Evolutionary conservation across 805 yeast species (phyloP).

Genomic region (Lipomyces oligophaga): DNA sequence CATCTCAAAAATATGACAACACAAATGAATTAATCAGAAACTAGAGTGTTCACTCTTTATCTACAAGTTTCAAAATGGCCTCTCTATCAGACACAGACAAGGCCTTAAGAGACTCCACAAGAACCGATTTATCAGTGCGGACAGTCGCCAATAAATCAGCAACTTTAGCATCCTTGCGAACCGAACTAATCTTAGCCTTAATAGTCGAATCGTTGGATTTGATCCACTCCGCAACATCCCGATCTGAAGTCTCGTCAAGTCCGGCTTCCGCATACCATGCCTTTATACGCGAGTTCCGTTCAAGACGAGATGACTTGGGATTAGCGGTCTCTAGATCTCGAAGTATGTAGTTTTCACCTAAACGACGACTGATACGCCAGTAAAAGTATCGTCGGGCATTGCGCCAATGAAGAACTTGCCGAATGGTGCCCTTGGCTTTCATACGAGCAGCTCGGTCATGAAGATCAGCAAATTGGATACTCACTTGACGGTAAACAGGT

Average conservation of each 20-base stretch:
- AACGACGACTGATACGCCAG: conserved; percentile 97
- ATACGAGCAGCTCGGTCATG: conserved; percentile 98
- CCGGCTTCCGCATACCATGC: conserved; percentile 26
- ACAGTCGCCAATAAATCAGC: conserved; percentile 18
- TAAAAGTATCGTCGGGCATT: conserved; percentile 92
- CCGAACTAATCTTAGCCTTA: conserved; percentile 12
- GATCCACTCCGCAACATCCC: conserved; percentile 22
- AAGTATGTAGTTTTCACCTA: conserved; percentile 85
- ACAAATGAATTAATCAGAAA: not conserved
- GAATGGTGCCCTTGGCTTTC: conserved; percentile 89
- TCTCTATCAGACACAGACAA: conserved; percentile 37
- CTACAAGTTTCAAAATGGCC: conserved; percentile 32
- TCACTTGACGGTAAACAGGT: conserved; percentile 87
- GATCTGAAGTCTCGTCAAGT: conserved; percentile 17
- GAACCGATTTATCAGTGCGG: conserved; percentile 19
- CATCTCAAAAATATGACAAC: not conserved
- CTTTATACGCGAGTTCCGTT: conserved; percentile 79
- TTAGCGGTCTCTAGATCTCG: conserved; percentile 61
- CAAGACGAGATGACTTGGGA: conserved; percentile 61
- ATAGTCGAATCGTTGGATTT: conserved; percentile 4
- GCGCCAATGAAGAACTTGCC: conserved; percentile 79
- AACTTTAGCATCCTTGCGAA: conserved; percentile 18
- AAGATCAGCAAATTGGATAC: conserved; percentile 94
- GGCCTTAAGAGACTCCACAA: conserved; percentile 34
- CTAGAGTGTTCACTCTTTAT: not conserved